Conservation (phyloP, 139 green algal genomes). For the Tetradesmus lagerheimii region DNA sequence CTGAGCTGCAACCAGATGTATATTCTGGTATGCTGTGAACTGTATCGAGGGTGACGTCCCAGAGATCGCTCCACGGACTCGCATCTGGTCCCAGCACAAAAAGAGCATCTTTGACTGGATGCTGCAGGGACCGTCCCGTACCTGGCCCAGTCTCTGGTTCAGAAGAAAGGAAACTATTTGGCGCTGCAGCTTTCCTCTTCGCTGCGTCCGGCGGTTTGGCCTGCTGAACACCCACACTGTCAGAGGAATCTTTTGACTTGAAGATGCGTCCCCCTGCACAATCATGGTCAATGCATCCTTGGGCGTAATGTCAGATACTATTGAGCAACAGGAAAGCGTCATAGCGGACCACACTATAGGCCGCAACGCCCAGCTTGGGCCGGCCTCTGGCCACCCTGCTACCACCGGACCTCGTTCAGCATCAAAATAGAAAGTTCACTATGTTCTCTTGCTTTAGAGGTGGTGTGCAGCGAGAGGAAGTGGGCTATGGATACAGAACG, state of each 20-base stretch:
- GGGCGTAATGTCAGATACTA: neutral
- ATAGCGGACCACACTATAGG: neutral
- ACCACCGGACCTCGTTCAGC: neutral
- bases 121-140: neutral
- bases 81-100: neutral
- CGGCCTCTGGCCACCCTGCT: neutral
- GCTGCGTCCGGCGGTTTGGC: neutral
- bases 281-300: neutral
- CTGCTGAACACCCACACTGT: neutral
- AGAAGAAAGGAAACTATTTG: neutral
- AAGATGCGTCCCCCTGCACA: neutral
- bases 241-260: slow-evolving; percentile 9
- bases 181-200: neutral
- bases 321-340: neutral
- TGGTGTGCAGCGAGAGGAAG: neutral
- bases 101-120: neutral
- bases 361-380: neutral
- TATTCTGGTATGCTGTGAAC: no score
- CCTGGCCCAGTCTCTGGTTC: no score
- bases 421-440: neutral
- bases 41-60: no score
- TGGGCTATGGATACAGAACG: slow-evolving; percentile 23
- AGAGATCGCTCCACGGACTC: neutral
- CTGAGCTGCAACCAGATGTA: no score
- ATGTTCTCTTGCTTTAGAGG: slow-evolving; percentile 14